These are phyloP conservation scores for Rhizophora apiculata DNA, from an alignment of 345 rosid species.

Conservation along the genomic window DNA sequence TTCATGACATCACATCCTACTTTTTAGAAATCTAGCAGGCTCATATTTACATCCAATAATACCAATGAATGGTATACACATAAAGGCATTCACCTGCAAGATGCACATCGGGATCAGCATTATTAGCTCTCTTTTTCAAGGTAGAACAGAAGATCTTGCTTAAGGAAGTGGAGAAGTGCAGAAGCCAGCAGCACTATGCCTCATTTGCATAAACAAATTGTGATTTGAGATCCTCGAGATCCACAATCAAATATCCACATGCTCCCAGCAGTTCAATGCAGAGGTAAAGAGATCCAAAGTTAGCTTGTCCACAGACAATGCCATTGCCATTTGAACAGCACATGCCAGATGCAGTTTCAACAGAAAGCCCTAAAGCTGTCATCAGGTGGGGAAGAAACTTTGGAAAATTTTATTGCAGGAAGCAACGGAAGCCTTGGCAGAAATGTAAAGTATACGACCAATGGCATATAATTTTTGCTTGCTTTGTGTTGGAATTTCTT, in stretches of 20 bases:
- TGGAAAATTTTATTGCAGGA: slow-evolving; percentile 64
- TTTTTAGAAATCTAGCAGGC: too few relatives aligned
- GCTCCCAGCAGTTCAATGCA: slow-evolving; percentile 66
- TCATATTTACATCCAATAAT: too few relatives aligned
- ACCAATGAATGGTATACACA: background rate
- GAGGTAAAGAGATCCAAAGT: slow-evolving; percentile 68
- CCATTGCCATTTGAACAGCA: slow-evolving; percentile 25
- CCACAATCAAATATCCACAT: slow-evolving; percentile 51
- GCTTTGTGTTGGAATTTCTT: slow-evolving; percentile 44
- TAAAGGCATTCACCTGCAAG: slow-evolving; percentile 60
- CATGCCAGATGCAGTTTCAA: slow-evolving; percentile 29
- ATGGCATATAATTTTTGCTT: slow-evolving; percentile 54
- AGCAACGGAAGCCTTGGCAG: slow-evolving; percentile 55
- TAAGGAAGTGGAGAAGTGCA: slow-evolving; percentile 46
- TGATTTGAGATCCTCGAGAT: slow-evolving; percentile 24
- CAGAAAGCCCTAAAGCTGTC: slow-evolving; percentile 48
- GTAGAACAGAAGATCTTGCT: slow-evolving; percentile 43
- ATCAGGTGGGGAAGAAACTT: slow-evolving; percentile 53
- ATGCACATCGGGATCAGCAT: slow-evolving; percentile 37
- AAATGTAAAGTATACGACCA: slow-evolving; percentile 60
- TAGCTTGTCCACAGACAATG: slow-evolving; percentile 32
- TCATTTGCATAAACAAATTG: slow-evolving; percentile 32
- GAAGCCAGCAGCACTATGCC: slow-evolving; percentile 48
- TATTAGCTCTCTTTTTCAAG: slow-evolving; percentile 26
- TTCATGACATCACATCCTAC: too few relatives aligned